phyloP scores from a whole-genome alignment of 345 rosid species.

The Hibiscus syriacus region DNA sequence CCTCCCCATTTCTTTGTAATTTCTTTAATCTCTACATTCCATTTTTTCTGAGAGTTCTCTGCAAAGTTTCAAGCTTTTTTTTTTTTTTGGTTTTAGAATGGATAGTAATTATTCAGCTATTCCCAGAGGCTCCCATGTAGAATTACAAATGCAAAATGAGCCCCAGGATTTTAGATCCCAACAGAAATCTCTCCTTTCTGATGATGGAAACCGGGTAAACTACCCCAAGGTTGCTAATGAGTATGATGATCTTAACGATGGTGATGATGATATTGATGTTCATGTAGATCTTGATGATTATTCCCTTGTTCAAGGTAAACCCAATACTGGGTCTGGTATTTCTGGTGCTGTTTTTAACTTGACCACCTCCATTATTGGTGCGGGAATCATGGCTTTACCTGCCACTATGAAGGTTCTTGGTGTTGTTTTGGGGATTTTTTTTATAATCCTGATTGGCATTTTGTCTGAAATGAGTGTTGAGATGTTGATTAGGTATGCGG shows the following conservation, averaged over 20 bases:
- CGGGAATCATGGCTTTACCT: constrained; percentile 98
- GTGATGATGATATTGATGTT: constrained; percentile 20
- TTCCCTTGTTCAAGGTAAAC: constrained; percentile 23
- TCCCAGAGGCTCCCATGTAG: constrained; percentile 47
- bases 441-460: constrained; percentile 72
- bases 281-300: constrained; percentile 35
- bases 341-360: constrained; percentile 90
- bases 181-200: constrained; percentile 31
- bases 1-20: neutral
- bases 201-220: constrained; percentile 27
- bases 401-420: constrained; percentile 96
- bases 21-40: neutral
- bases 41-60: neutral
- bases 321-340: constrained; percentile 44
- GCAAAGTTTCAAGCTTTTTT: neutral
- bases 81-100: constrained; percentile 25
- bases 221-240: constrained; percentile 21
- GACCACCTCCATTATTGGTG: constrained; percentile 83
- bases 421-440: constrained; percentile 47
- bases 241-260: constrained; percentile 14
- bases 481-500: constrained; percentile 61
- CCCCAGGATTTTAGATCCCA: constrained; percentile 20
- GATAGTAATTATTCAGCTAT: constrained; percentile 60
- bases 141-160: constrained; percentile 42
- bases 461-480: constrained; percentile 88